Base-by-base conservation (phyloP, 352 stramenopile genomes). In the Globisporangium acanthophoron region DNA sequence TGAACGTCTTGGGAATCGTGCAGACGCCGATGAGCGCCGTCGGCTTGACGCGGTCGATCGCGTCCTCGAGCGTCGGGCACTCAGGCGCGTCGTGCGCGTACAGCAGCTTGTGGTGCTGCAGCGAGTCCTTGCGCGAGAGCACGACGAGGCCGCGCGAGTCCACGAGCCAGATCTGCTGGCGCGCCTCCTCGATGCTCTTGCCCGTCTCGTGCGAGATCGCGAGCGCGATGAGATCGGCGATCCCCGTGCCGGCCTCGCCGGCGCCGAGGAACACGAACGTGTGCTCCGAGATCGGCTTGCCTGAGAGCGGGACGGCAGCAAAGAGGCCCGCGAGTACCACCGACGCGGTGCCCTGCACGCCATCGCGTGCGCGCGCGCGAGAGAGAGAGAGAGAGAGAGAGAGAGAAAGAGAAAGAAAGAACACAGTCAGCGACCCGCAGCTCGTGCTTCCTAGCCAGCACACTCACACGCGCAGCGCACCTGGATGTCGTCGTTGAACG, bases 401-500 rank as follows among this genome's bases (percentile, higher is more conserved):
- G 31, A 3, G 31, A 3, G 33, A 39, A 6, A 39, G 33, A 9
- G 33, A 39, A 1, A 39, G 7, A 7, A 39, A 7, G 7, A 3
- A 39, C 33, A 39, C 33, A 39, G 33, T 12, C 33, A 39, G 33
- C 7, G 31, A 35, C 31, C 5, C 31, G 31, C 31, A 35, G 31
- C 31, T 9, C 31, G 31, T 39, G 7, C 33, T 39, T 12, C 33
- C 33, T 39, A 24, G 21, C 33, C 33, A 7, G 33, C 33, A 7
- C 7, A 39, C 5, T 39, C 40, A 45, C 21, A 24, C 21, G 1
- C 21, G 21, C 21, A 24, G 21, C 13, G 40, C 18, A 56, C 51
- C 39, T 59, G 97, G 68, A 99, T 99, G 66, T 99, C 97, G 78
- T 99, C 97, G 73, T 98, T 98, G 73, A 97, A 98, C 5, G 80